Percentiles rank a stretch among this genome's conserved stretches.
Evolutionary conservation across 768 basidiomycete genomes (phyloP).

Genomic region (Mrakia hoshinonis): DNA sequence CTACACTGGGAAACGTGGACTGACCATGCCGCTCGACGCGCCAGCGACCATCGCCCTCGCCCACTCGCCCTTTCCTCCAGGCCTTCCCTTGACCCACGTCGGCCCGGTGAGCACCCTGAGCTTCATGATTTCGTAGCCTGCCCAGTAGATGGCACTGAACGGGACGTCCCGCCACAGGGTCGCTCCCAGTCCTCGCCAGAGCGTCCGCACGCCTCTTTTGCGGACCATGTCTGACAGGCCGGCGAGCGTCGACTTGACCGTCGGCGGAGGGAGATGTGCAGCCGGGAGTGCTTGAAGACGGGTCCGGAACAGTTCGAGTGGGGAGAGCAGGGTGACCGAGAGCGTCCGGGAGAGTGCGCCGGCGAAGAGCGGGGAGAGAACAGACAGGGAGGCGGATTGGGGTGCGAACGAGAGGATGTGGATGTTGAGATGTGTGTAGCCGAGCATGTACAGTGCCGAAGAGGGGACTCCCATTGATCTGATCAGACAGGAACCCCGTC

Average conservation of each 20-base stretch:
- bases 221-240: slow-evolving; percentile 55
- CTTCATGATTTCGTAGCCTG: slow-evolving; percentile 81
- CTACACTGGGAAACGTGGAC: too few species aligned
- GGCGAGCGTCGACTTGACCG: slow-evolving; percentile 36
- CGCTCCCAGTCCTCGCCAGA: slow-evolving; percentile 86
- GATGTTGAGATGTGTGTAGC: slow-evolving; percentile 69
- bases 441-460: slow-evolving; percentile 86
- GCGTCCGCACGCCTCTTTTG: slow-evolving; percentile 55
- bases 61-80: slow-evolving; percentile 27
- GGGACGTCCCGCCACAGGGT: slow-evolving; percentile 97
- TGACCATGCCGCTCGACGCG: slow-evolving; percentile 67
- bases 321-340: slow-evolving; percentile 70
- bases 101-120: slow-evolving; percentile 21
- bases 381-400: slow-evolving; percentile 46
- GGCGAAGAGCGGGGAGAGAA: slow-evolving; percentile 61
- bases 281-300: slow-evolving; percentile 63
- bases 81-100: slow-evolving; percentile 20
- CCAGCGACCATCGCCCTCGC: slow-evolving; percentile 52
- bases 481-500: background rate
- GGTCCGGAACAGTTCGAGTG: slow-evolving; percentile 85
- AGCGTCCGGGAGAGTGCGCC: slow-evolving; percentile 73
- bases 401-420: slow-evolving; percentile 46
- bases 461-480: slow-evolving; percentile 88
- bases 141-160: slow-evolving; percentile 96
- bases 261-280: slow-evolving; percentile 35